A percentile compares a stretch with the other conserved stretches of the same genome.
Evolutionary conservation across 2,329 filamentous ascomycete species (phyloP).

Genomic region (Geosmithia morbida): DNA sequence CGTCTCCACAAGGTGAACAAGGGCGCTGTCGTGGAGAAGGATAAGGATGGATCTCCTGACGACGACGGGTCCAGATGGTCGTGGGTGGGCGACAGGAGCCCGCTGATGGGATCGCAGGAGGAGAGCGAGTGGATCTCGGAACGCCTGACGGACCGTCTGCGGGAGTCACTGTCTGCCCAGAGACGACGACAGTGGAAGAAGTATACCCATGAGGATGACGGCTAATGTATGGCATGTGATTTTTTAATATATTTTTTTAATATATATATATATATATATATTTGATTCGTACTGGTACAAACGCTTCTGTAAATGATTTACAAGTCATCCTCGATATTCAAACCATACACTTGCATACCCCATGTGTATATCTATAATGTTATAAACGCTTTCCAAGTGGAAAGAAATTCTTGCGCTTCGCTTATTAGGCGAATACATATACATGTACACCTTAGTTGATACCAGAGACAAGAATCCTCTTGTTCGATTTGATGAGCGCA

Average conservation of each 20-base stretch:
- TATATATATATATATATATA: background rate
- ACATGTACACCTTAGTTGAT: no score
- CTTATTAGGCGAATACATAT: no score
- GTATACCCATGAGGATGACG: background rate
- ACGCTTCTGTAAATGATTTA: no score
- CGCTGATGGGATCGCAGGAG: slow-evolving; percentile 52
- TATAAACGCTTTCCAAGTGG: no score
- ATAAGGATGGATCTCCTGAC: background rate
- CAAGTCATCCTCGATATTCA: no score
- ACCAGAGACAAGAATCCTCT: slow-evolving; percentile 30
- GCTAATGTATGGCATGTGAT: background rate
- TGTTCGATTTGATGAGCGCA: slow-evolving; percentile 44
- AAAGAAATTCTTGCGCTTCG: no score
- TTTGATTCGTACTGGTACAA: no score
- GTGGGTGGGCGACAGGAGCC: slow-evolving; percentile 57
- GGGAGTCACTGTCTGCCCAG: slow-evolving; percentile 13
- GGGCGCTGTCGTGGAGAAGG: slow-evolving; percentile 1
- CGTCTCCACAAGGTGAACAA: slow-evolving; percentile 5
- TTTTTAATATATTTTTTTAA: no score
- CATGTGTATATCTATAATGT: no score
- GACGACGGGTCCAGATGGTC: slow-evolving; percentile 38
- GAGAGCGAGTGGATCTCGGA: slow-evolving; percentile 65
- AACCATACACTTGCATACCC: no score
- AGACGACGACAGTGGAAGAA: slow-evolving; percentile 3
- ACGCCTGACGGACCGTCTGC: slow-evolving; percentile 40